Percentiles rank a stretch among this genome's conserved stretches.
Evolutionary conservation across 306 rosid species (phyloP).

Genomic region (Neltuma alba): DNA sequence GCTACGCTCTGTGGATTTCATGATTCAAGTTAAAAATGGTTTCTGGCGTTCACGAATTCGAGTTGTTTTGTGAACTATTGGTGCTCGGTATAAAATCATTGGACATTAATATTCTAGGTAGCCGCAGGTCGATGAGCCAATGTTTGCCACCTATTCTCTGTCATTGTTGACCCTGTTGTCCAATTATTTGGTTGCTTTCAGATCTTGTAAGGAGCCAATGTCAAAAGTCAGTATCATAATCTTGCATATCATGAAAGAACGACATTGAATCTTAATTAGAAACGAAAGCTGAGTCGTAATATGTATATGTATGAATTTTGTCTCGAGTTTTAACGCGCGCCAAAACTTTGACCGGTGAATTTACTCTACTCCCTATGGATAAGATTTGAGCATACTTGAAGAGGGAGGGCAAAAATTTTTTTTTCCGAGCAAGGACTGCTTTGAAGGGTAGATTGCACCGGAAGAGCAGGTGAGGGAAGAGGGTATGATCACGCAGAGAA

Average conservation of each 20-base stretch:
- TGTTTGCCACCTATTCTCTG: not conserved
- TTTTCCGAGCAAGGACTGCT: too few species aligned
- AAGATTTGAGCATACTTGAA: not conserved
- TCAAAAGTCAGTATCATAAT: not conserved
- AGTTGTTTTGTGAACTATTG: not conserved
- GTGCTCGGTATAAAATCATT: not conserved
- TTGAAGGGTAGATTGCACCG: constrained; percentile 49
- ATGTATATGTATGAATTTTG: not conserved
- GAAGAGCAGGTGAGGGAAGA: constrained; percentile 41
- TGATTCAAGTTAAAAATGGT: not conserved
- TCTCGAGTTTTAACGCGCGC: not conserved
- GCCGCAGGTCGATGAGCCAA: not conserved
- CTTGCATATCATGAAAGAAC: not conserved
- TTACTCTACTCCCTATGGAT: not conserved
- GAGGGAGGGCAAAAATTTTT: not conserved
- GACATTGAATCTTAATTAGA: not conserved
- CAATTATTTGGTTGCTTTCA: not conserved
- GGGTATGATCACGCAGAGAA: constrained; percentile 7
- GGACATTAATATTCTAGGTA: not conserved
- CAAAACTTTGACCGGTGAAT: not conserved
- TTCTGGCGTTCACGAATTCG: not conserved
- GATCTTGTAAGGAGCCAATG: not conserved
- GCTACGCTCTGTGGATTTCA: not conserved
- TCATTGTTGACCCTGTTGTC: not conserved
- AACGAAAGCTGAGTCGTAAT: not conserved